Evolutionary conservation across 164 flowering plant species (phyloP).

Genomic region (Chimonanthus salicifolius): DNA sequence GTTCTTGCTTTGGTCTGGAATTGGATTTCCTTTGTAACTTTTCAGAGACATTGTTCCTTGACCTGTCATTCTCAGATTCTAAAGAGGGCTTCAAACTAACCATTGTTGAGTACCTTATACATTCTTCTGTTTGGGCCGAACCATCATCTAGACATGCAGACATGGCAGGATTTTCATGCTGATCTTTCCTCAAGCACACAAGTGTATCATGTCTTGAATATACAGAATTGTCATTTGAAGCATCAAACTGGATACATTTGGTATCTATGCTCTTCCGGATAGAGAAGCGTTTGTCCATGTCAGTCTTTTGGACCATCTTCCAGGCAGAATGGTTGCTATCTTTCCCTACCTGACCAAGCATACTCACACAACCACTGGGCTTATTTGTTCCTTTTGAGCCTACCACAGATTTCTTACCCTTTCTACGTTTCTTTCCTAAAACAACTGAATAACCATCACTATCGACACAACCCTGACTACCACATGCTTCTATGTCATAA

Average conservation of each 20-base stretch:
- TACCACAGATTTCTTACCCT: conserved; percentile 14
- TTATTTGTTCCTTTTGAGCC: conserved; percentile 16
- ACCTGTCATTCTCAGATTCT: conserved; percentile 22
- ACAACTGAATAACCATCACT: conserved; percentile 9
- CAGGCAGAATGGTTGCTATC: conserved; percentile 45
- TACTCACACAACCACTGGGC: conserved; percentile 16
- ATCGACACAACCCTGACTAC: conserved; percentile 16
- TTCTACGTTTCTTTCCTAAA: conserved; percentile 23
- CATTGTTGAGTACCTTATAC: conserved; percentile 15
- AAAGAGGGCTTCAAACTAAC: conserved; percentile 6
- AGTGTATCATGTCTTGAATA: background rate
- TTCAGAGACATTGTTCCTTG: conserved; percentile 20
- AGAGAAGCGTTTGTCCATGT: conserved; percentile 13
- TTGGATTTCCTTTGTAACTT: conserved; percentile 23
- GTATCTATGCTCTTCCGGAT: conserved; percentile 18
- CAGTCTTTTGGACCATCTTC: conserved; percentile 43
- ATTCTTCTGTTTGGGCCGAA: conserved; percentile 2
- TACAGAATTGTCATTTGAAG: conserved; percentile 18
- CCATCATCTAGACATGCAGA: conserved; percentile 5
- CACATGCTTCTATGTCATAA: conserved; percentile 12
- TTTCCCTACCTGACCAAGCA: conserved; percentile 28
- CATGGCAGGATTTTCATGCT: background rate
- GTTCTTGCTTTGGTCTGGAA: conserved; percentile 24
- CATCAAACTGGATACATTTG: conserved; percentile 17
- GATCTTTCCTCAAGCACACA: background rate